Conservation (phyloP, 2,329 filamentous ascomycete genomes). For the Drechmeria coniospora region DNA sequence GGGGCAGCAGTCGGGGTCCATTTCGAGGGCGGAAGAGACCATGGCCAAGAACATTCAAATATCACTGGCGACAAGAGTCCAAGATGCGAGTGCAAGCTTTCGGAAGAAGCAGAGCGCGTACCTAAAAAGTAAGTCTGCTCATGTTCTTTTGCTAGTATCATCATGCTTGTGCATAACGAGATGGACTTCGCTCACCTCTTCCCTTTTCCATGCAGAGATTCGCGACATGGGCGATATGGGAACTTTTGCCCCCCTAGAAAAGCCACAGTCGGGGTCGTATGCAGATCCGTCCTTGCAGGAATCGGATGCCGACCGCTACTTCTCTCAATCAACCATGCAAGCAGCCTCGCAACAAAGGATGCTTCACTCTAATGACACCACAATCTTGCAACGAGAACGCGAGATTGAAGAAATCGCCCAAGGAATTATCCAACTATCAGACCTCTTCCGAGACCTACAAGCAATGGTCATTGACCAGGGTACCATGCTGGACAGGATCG, state of each 20-base stretch:
- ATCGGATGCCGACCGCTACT: slow-evolving; percentile 82
- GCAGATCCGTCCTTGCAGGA: slow-evolving; percentile 80
- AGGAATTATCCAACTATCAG: slow-evolving; percentile 90
- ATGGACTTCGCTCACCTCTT: background rate
- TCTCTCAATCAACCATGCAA: slow-evolving; percentile 78
- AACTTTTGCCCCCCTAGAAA: slow-evolving; percentile 33
- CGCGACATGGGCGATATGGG: slow-evolving; percentile 51
- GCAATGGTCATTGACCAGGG: slow-evolving; percentile 89
- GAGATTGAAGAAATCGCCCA: slow-evolving; percentile 98
- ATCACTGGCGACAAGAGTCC: slow-evolving; percentile 71
- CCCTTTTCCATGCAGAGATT: slow-evolving; percentile 43
- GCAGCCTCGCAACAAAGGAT: slow-evolving; percentile 56
- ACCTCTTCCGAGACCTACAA: slow-evolving; percentile 93
- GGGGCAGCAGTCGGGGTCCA: slow-evolving; percentile 52
- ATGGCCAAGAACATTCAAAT: slow-evolving; percentile 97
- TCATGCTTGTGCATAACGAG: too few species aligned
- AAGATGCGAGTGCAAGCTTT: slow-evolving; percentile 83
- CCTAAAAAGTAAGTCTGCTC: slow-evolving; percentile 74
- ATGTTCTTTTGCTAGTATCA: too few species aligned
- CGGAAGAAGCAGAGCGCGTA: slow-evolving; percentile 96
- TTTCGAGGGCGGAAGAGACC: slow-evolving; percentile 72
- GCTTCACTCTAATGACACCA: slow-evolving; percentile 61
- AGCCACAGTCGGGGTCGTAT: slow-evolving; percentile 38
- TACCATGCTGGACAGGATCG: slow-evolving; percentile 83
- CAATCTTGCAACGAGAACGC: slow-evolving; percentile 80